Base-by-base conservation (phyloP, 345 rosid species). In the Excoecaria cochinchinensis region DNA sequence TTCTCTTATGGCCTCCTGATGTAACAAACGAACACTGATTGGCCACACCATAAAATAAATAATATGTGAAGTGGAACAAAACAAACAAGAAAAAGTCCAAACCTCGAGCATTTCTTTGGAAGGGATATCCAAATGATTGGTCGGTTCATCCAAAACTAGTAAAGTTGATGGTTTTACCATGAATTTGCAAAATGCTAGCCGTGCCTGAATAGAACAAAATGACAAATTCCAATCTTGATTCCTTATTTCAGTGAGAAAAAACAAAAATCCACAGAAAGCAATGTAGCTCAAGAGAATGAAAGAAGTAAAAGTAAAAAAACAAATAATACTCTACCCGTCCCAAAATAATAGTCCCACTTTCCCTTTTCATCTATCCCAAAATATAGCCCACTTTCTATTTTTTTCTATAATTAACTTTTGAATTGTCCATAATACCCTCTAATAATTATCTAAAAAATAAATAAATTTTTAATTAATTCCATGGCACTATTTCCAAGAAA, bases 81-180 rank as follows among this genome's bases (percentile, higher is more conserved):
- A 69, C 8, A 51, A 16, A 9, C 40, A 24, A 17, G 25, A 25
- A 59, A 19, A 63, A 52, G 70, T 38, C n/a, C 81, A 55, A 81
- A 95, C 99, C 99, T 95, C 98, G 10, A 95, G 98, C 99, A 95
- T 95, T 77, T 92, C 99, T 82, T 95, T 95, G 19, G 99, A 92
- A 76, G 99, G 97, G 68, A 95, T 95, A 85, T 92, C 99, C 76
- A 95, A 82, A 80, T 92, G 99, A 86, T 95, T 95, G 50, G 99
- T 95, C 8, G 99, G 98, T 82, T 95, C 98, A 46, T 95, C 98
- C 83, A 95, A 70, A 76, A 95, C 89, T 4, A 95, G 89, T 59
- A 95, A 74, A 42, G 95, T 91, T 1, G 97, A 92, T 4, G 98
- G 99, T 64, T 84, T 91, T 44, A 95, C 98, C 99, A 95, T 95